Base-by-base conservation (phyloP, 2,329 filamentous ascomycete genomes). In the Cytospora mali region DNA sequence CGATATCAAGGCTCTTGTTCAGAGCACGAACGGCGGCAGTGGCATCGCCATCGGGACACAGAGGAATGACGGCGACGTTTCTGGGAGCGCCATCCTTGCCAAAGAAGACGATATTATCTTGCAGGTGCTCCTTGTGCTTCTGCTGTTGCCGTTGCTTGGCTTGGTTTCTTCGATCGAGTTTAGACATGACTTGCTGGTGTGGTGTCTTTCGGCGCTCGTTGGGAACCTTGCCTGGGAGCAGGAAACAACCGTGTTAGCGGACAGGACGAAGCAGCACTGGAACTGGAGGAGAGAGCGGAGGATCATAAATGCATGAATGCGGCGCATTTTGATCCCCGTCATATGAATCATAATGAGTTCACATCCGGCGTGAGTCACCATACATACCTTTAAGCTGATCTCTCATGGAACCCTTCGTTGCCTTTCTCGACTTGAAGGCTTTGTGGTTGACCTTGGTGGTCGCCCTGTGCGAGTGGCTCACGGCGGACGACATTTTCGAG, bases 151-250 rank as follows among this genome's bases (percentile, higher is more conserved):
- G 88, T 81, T 99, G 95, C 76, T 94, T 94, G 69, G 92, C 91
- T 80, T 96, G 92, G 76, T 99, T 98, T 70, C 92, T 88, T 64
- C 95, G 90, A 77, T 97, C 93, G 75, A 99, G 85, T 78, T 98
- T 99, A 64, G 93, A 96, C 91, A 97, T 94, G 78, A 97, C 87
- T 79, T 97, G 92, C 75, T 99, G 95, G 75, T 97, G 92, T 61
- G 92, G 92, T 18, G 94, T 97, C 76, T 92, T 96, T 72, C 94
- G 88, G 70, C 84, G 86, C 73, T 96, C 91, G 71, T 86, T 80
- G 61, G 82, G 88, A 55, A 94, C 84, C 76, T 95, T 95, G 73
- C 93, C 92, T 95, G 66, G 42, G 62, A 39, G 25, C 21, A 33
- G 42, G 18, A 31, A 57, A 54, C 33, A 16, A n/a, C 23, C 25